phyloP scores from a whole-genome alignment of 106 monocot genomes.

The Dendrobium catenatum region DNA sequence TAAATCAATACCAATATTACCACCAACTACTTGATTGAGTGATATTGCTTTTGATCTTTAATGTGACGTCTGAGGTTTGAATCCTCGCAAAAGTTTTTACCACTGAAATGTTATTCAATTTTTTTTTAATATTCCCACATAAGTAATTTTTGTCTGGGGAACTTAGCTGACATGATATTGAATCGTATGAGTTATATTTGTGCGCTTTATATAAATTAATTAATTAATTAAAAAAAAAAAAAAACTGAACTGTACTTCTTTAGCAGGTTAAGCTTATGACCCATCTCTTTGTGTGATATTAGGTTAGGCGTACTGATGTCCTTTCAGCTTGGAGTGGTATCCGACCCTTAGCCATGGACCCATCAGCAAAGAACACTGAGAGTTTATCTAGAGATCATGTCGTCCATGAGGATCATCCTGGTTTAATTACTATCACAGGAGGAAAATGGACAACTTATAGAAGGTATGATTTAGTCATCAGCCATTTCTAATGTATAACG shows the following conservation, averaged over 20 bases:
- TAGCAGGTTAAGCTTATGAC: neutral
- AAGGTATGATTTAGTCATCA: constrained; percentile 22
- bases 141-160: neutral
- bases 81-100: neutral
- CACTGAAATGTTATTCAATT: neutral
- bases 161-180: neutral
- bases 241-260: neutral
- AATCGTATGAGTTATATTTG: neutral
- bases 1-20: neutral
- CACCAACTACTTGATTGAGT: too few species aligned
- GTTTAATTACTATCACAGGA: constrained; percentile 94
- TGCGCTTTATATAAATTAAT: neutral
- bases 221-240: neutral
- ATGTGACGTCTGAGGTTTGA: too few species aligned
- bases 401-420: constrained; percentile 85
- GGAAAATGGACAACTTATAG: constrained; percentile 99
- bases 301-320: constrained; percentile 94
- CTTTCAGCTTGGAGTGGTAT: constrained; percentile 99
- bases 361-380: constrained; percentile 92
- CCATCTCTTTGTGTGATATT: neutral
- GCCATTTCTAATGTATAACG: neutral
- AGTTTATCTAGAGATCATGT: constrained; percentile 98
- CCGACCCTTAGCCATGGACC: constrained; percentile 85
- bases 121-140: neutral
- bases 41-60: too few species aligned